Conservation (phyloP, 257 asterid species). For the Ballota nigra region DNA sequence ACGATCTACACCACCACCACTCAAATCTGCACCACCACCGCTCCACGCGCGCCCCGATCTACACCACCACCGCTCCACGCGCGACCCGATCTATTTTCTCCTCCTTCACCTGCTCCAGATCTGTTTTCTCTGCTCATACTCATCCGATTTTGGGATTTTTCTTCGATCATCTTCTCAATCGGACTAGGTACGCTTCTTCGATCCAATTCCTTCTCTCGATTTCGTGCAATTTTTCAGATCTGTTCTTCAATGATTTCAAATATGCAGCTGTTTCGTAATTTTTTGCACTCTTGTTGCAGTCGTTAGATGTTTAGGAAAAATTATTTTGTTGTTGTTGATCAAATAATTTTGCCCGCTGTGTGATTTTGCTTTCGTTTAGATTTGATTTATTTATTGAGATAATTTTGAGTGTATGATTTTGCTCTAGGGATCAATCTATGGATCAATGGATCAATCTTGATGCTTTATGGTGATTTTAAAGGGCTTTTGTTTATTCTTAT, state of each 20-base stretch:
- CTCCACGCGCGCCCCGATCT: too few relatives aligned
- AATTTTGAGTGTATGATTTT: neutral
- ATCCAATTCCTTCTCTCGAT: neutral
- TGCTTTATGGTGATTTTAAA: neutral
- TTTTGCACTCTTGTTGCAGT: neutral
- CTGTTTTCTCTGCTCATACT: constrained; percentile 24
- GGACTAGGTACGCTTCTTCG: constrained; percentile 29
- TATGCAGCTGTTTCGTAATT: neutral
- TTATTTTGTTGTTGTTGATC: neutral
- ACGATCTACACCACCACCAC: too few relatives aligned
- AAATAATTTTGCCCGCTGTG: neutral
- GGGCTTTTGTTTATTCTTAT: neutral
- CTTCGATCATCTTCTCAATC: neutral
- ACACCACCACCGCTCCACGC: neutral
- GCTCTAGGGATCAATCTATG: neutral
- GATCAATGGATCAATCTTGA: neutral
- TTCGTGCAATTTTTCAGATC: constrained; percentile 11
- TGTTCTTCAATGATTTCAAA: constrained; percentile 2
- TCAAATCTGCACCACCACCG: too few relatives aligned
- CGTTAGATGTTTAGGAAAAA: neutral
- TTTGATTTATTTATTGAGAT: neutral
- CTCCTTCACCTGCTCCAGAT: neutral
- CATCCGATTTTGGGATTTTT: constrained; percentile 28
- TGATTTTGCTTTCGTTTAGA: neutral
- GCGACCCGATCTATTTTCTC: neutral